Conservation (phyloP, 1,284 basidiomycete species). For the Apiotrichum brassicae region DNA sequence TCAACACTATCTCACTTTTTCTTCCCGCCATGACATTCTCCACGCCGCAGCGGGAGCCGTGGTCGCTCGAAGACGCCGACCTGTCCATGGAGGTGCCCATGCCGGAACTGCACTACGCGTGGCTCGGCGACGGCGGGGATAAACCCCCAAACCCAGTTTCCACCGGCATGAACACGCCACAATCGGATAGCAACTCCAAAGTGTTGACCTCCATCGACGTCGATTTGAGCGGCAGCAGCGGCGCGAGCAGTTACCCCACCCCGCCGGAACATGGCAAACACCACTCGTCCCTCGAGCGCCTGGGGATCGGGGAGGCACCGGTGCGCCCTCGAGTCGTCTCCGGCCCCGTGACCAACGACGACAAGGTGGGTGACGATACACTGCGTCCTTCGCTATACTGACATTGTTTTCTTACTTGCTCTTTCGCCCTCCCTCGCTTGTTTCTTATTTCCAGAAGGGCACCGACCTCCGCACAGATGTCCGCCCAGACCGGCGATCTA, state of each 20-base stretch:
- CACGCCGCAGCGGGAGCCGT: not conserved
- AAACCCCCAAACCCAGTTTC: not conserved
- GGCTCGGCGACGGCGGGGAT: not conserved
- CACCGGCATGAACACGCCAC: not conserved
- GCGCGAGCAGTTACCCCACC: not conserved
- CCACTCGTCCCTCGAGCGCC: not conserved
- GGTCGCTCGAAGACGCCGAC: not conserved
- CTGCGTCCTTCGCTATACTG: no score
- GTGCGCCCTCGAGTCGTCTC: constrained; percentile 24
- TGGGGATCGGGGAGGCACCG: not conserved
- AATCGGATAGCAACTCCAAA: not conserved
- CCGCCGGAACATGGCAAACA: not conserved
- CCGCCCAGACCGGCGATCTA: not conserved
- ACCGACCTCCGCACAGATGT: not conserved
- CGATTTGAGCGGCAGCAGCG: not conserved
- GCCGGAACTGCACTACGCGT: not conserved
- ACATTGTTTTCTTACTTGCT: no score
- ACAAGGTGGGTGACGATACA: not conserved
- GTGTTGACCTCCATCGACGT: no score
- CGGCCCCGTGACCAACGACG: constrained; percentile 18
- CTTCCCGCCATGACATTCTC: not conserved
- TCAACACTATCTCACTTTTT: not conserved
- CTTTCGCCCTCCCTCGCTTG: no score
- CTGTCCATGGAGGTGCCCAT: not conserved
- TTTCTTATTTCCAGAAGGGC: not conserved